Evolutionary conservation across 768 basidiomycete species (phyloP).

Genomic region (Boletus bicolor): DNA sequence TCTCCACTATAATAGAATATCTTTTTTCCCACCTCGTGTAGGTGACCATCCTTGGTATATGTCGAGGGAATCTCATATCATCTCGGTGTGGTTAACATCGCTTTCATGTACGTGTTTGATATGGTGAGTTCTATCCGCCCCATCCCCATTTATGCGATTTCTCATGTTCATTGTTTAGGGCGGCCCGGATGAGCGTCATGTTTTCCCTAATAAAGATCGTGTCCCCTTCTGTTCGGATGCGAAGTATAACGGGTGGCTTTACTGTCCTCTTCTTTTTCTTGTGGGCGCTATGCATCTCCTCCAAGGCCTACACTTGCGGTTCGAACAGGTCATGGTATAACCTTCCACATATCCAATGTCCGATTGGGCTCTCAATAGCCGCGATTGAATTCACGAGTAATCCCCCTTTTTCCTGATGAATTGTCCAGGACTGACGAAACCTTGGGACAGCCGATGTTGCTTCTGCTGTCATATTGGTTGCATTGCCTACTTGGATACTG

Average conservation of each 20-base stretch:
- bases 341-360: background rate
- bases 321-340: conserved; percentile 9
- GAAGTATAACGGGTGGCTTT: background rate
- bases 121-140: conserved; percentile 5
- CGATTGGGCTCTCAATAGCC: background rate
- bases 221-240: background rate
- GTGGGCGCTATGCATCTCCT: conserved; percentile 6
- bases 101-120: conserved; percentile 1
- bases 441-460: conserved; percentile 7
- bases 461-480: conserved; percentile 9
- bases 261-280: conserved; percentile 6
- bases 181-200: conserved; percentile 16
- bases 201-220: conserved; percentile 12
- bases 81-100: conserved; percentile 4
- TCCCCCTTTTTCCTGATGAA: background rate
- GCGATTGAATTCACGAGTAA: conserved; percentile 10
- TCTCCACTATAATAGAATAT: background rate
- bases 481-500: conserved; percentile 8
- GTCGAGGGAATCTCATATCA: background rate
- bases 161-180: background rate
- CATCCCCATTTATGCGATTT: background rate
- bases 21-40: background rate
- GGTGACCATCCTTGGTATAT: conserved; percentile 2
- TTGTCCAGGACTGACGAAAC: background rate
- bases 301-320: conserved; percentile 14